A percentile compares a stretch with the other conserved stretches of the same genome.
These are phyloP conservation scores for Acmispon strigosus DNA, from an alignment of 306 rosid species.

Conservation along the genomic window DNA sequence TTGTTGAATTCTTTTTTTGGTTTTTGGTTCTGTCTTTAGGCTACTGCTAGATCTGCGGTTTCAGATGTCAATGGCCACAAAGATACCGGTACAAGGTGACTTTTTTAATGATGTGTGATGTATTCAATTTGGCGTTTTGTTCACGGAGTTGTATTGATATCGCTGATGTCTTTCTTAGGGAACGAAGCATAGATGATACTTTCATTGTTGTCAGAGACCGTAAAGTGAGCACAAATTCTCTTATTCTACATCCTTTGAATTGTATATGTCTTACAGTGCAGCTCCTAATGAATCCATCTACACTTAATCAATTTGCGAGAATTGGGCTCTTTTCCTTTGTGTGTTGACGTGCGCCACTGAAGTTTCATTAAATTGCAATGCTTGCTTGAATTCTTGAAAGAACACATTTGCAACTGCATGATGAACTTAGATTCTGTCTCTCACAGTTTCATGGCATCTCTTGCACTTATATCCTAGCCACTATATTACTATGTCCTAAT, in stretches of 20 bases:
- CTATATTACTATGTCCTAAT: not conserved
- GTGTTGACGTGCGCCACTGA: not conserved
- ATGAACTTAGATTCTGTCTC: not conserved
- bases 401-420: not conserved
- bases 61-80: conserved; percentile 52
- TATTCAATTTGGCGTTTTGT: not conserved
- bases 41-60: conserved; percentile 35
- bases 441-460: not conserved
- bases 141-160: conserved; percentile 7
- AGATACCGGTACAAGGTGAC: conserved; percentile 53
- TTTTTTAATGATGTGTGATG: not conserved
- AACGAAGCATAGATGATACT: conserved; percentile 51
- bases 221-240: conserved; percentile 49
- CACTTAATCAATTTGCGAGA: not conserved
- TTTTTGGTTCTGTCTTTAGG: conserved; percentile 29
- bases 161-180: conserved; percentile 34
- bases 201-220: conserved; percentile 41
- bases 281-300: not conserved
- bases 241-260: not conserved
- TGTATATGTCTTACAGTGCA: not conserved
- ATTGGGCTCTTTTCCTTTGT: not conserved
- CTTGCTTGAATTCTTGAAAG: not conserved
- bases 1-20: not conserved
- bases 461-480: not conserved
- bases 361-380: not conserved